Conservation (phyloP, 129 eudicot species). For the Lactuca sativa region DNA sequence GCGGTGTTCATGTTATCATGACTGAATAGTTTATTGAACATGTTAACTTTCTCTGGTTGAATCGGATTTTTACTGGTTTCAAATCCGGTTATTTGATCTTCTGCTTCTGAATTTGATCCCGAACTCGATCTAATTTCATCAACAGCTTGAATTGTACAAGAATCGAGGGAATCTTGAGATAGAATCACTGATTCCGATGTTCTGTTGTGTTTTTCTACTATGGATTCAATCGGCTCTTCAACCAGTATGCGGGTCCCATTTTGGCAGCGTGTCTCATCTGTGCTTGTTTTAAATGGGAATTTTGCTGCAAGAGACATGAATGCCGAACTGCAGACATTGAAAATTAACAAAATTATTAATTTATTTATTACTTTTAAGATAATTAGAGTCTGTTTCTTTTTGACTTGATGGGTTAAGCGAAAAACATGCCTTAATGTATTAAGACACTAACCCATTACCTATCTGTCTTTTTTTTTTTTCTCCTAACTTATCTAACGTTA, state of each 20-base stretch:
- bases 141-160: slow-evolving; percentile 37
- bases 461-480: too few species aligned
- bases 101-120: slow-evolving; percentile 57
- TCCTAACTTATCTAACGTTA: too few species aligned
- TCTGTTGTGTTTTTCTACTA: slow-evolving; percentile 21
- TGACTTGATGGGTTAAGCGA: neutral
- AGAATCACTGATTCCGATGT: slow-evolving; percentile 42
- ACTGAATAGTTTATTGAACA: slow-evolving; percentile 37
- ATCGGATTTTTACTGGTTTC: slow-evolving; percentile 28
- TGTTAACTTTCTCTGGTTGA: slow-evolving; percentile 31
- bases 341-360: slow-evolving; percentile 9
- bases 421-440: too few species aligned
- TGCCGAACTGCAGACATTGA: slow-evolving; percentile 71
- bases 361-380: neutral
- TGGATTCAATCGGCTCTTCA: slow-evolving; percentile 45
- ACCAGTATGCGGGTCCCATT: slow-evolving; percentile 22
- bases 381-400: neutral
- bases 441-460: neutral
- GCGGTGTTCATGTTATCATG: slow-evolving; percentile 7
- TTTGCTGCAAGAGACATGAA: slow-evolving; percentile 84
- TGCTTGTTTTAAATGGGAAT: slow-evolving; percentile 45
- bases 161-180: slow-evolving; percentile 51
- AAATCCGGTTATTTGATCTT: slow-evolving; percentile 39
- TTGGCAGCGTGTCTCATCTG: slow-evolving; percentile 21
- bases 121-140: slow-evolving; percentile 55